Base-by-base conservation (phyloP, 2,329 filamentous ascomycete genomes). In the Sporothrix protearum region DNA sequence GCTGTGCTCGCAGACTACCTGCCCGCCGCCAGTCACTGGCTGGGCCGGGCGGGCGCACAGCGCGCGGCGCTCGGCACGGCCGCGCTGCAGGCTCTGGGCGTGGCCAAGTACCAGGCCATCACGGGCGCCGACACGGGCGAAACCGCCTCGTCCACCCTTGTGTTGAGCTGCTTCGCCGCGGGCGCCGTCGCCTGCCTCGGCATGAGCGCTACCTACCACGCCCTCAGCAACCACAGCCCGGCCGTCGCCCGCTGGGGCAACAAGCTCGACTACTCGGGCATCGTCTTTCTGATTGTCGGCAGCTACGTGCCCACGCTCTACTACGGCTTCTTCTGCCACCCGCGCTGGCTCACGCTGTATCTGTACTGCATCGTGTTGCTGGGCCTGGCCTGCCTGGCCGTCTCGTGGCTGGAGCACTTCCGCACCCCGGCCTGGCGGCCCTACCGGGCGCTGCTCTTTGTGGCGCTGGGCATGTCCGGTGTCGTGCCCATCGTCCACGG, bases 231-330 rank as follows among this genome's bases (percentile, higher is more conserved):
- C 75, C 96, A 99, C 80, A 96, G 92, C 22, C 87, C 89, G 49
- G 81, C 82, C 1, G 92, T 97, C 16, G 89, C 91, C 1, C 90
- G 88, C 73, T 92, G 93, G 84, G 94, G 94, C 12, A 98, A 98
- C 79, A 93, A 97, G 80, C 83, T 98, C 71, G 96, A 99, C 79
- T 98, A 99, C 79, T 88, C 95, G 5, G 96, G 96, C 7, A 99
- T 99, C 76, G 92, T 98, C 39, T 88, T 90, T 66, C 83, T 99
- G 75, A 98, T 98, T 72, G 92, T 95, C 75, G 96, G 96, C 7
- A 95, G 91, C 79, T 97, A 95, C 78, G 88, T 98, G 61, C 94
- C 96, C 1, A 91, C 92, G 67, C 81, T 99, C 72, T 96, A 93
- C 80, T 97, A 96, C 80, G 94, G 91, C 3, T 93, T 97, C 79